These are phyloP conservation scores for Leishmania aethiopica DNA, from an alignment of 208 protist genomes.

Conservation along the genomic window DNA sequence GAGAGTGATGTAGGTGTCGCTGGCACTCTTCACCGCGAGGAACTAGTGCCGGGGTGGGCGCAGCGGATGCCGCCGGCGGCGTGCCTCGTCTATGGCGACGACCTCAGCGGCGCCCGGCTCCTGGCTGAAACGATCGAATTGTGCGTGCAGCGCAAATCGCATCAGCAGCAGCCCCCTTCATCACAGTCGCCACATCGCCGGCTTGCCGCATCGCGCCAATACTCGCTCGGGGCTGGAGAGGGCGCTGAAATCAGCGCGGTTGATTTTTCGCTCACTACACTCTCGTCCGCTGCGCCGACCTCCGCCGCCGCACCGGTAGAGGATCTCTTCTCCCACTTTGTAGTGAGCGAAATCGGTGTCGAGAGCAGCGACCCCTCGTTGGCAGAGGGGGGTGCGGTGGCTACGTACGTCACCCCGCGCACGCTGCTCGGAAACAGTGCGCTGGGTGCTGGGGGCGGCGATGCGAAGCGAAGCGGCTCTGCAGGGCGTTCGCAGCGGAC, in stretches of 20 bases:
- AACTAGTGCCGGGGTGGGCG: slow-evolving; percentile 65
- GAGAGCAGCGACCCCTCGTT: slow-evolving; percentile 17
- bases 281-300: background rate
- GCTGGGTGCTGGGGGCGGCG: background rate
- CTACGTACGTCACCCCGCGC: slow-evolving; percentile 34
- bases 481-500: slow-evolving; percentile 5
- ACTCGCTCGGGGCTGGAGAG: background rate
- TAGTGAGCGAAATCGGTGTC: slow-evolving; percentile 28
- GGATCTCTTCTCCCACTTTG: slow-evolving; percentile 15
- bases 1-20: slow-evolving; percentile 7
- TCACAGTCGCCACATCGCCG: slow-evolving; percentile 11
- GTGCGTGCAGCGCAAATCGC: slow-evolving; percentile 25
- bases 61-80: slow-evolving; percentile 76
- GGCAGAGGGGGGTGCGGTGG: slow-evolving; percentile 10
- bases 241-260: background rate
- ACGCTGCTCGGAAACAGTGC: slow-evolving; percentile 14
- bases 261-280: background rate
- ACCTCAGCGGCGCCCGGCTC: slow-evolving; percentile 71
- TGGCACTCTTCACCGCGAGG: slow-evolving; percentile 21
- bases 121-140: slow-evolving; percentile 48
- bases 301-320: background rate
- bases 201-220: background rate
- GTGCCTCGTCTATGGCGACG: slow-evolving; percentile 80
- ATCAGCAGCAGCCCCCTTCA: slow-evolving; percentile 10
- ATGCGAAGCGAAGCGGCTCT: slow-evolving; percentile 14